Conservation (phyloP, 139 green algal genomes). For the Astrephomene gubernaculifera region DNA sequence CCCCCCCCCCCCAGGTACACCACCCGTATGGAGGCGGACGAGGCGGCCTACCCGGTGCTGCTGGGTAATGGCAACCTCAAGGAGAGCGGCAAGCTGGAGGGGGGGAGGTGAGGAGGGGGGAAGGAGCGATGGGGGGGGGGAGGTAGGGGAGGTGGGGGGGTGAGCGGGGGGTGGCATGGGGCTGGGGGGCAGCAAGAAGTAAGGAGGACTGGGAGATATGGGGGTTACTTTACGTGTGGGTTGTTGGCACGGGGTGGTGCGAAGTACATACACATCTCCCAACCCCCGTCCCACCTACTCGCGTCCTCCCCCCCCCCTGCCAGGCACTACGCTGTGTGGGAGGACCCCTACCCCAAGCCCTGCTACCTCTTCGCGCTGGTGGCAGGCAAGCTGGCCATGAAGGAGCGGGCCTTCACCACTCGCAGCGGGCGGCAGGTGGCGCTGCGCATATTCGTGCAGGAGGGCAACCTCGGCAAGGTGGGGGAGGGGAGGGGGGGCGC, state of each 20-base stretch:
- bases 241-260: too few relatives aligned
- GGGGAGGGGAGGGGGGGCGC: not conserved
- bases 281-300: not conserved
- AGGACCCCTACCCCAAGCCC: conserved; percentile 97
- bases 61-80: conserved; percentile 98
- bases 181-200: not conserved
- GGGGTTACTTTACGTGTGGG: too few relatives aligned
- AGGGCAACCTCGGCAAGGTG: conserved; percentile 69
- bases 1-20: too few relatives aligned
- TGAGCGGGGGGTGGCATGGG: not conserved
- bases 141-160: not conserved
- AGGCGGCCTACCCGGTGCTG: conserved; percentile 94
- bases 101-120: not conserved
- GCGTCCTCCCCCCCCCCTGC: not conserved
- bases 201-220: too few relatives aligned
- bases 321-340: conserved; percentile 84
- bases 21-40: conserved; percentile 92
- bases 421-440: conserved; percentile 78
- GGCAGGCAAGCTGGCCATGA: conserved; percentile 87
- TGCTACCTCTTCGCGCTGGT: conserved; percentile 99
- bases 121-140: not conserved
- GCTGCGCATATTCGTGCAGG: conserved; percentile 91
- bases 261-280: not conserved
- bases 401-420: conserved; percentile 91
- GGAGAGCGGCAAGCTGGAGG: conserved; percentile 79